A percentile compares a stretch with the other conserved stretches of the same genome.
These are phyloP conservation scores for Panicum hallii DNA, from an alignment of 202 grass and related monocot species.

Conservation along the genomic window DNA sequence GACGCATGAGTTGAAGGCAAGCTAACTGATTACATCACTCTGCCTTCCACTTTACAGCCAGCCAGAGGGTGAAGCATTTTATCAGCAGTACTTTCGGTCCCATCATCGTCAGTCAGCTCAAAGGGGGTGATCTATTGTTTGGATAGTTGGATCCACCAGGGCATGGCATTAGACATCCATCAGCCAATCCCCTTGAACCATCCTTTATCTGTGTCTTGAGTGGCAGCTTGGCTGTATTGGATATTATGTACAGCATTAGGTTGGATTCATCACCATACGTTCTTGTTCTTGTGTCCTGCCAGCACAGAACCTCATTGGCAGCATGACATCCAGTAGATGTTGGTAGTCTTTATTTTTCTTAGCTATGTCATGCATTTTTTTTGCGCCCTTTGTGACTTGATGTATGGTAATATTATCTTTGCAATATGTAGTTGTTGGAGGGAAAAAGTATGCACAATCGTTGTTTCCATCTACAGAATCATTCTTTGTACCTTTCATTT, in stretches of 20 bases:
- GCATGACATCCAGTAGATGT: constrained; percentile 20
- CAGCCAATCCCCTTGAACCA: constrained; percentile 30
- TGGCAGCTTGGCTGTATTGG: constrained; percentile 51
- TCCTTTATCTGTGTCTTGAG: constrained; percentile 9
- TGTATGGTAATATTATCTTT: constrained; percentile 9
- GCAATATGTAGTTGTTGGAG: constrained; percentile 11
- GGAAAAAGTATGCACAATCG: neutral
- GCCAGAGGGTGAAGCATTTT: constrained; percentile 45
- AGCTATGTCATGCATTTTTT: neutral
- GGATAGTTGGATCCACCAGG: constrained; percentile 57
- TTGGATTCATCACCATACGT: constrained; percentile 39
- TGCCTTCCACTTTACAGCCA: constrained; percentile 50
- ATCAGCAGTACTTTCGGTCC: constrained; percentile 29
- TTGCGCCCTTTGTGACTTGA: neutral
- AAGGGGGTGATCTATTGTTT: constrained; percentile 57
- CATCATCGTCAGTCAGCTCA: constrained; percentile 43
- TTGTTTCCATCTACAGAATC: neutral
- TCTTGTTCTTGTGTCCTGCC: constrained; percentile 38
- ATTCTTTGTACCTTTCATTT: neutral
- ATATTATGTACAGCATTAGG: constrained; percentile 59
- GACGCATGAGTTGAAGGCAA: constrained; percentile 33
- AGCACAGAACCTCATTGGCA: constrained; percentile 2
- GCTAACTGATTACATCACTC: constrained; percentile 38
- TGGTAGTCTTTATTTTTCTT: constrained; percentile 13
- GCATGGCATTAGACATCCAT: constrained; percentile 49